Conservation (phyloP, 1,139 yeast species). For the Lodderomyces orthopsilosis region DNA sequence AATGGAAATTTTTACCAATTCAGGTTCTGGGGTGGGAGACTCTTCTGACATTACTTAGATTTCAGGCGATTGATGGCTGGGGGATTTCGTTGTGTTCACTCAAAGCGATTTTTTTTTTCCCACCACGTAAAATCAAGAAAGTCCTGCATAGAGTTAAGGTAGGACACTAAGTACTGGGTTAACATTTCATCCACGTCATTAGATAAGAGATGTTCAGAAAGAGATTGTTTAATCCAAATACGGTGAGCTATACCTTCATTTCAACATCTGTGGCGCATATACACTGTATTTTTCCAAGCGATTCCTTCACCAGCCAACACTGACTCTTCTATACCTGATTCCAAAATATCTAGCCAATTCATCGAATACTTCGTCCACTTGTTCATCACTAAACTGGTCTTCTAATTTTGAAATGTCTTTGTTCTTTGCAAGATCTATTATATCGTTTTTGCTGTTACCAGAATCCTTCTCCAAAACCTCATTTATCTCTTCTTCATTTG, state of each 20-base stretch:
- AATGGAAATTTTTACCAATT: slow-evolving; percentile 56
- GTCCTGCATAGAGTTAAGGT: no score
- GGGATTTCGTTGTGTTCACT: neutral
- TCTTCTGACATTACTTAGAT: slow-evolving; percentile 14
- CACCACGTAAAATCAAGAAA: neutral
- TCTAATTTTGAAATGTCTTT: slow-evolving; percentile 33
- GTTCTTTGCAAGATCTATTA: slow-evolving; percentile 8
- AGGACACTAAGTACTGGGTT: no score
- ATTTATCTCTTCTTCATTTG: slow-evolving; percentile 44
- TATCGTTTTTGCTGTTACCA: slow-evolving; percentile 7
- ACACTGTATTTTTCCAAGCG: no score
- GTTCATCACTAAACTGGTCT: slow-evolving; percentile 29
- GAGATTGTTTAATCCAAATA: no score
- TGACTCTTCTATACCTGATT: slow-evolving; percentile 49
- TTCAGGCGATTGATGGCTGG: no score
- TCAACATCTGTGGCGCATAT: no score
- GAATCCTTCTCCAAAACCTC: slow-evolving; percentile 23
- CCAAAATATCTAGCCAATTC: slow-evolving; percentile 72
- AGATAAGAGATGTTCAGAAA: no score
- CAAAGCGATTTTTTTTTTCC: neutral
- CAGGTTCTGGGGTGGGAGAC: slow-evolving; percentile 15
- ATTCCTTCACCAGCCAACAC: slow-evolving; percentile 46
- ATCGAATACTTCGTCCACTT: slow-evolving; percentile 51
- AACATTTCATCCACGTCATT: no score
- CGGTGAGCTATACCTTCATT: no score